phyloP scores from a whole-genome alignment of 2,329 filamentous ascomycete species.

The Ceratocystis cacaofunesta region DNA sequence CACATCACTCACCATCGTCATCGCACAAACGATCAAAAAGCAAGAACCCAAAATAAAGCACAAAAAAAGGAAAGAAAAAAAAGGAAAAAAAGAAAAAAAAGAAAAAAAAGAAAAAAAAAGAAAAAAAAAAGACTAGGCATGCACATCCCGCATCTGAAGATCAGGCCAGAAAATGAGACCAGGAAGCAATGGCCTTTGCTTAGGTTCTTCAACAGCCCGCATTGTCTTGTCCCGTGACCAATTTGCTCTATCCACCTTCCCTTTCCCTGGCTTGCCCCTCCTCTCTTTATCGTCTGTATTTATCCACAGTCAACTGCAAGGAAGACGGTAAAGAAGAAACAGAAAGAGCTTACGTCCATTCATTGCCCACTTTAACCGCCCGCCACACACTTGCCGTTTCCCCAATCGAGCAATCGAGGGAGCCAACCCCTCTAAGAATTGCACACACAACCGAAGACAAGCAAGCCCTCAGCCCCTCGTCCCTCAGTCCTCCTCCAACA shows the following conservation, averaged over 20 bases:
- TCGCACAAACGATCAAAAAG: background rate
- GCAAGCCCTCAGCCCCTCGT: background rate
- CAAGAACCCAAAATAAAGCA: background rate
- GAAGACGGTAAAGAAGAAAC: background rate
- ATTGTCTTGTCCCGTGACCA: background rate
- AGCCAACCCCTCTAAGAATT: background rate
- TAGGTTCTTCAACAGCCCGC: background rate
- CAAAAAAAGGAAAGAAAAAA: background rate
- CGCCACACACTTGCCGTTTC: background rate
- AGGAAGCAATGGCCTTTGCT: background rate
- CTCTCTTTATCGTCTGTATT: background rate
- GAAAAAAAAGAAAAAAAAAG: background rate
- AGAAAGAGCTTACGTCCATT: background rate
- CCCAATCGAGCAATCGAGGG: background rate
- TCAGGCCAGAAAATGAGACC: background rate
- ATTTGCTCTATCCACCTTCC: background rate
- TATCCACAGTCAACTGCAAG: background rate
- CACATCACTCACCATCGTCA: background rate
- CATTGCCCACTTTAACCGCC: background rate
- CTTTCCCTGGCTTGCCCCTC: background rate
- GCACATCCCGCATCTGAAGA: background rate
- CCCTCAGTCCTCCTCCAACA: background rate
- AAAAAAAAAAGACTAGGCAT: background rate
- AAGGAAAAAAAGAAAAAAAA: background rate
- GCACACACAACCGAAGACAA: background rate